Evolutionary conservation across 1,139 yeast species (phyloP).

Genomic region (Wickerhamiella pararugosa): DNA sequence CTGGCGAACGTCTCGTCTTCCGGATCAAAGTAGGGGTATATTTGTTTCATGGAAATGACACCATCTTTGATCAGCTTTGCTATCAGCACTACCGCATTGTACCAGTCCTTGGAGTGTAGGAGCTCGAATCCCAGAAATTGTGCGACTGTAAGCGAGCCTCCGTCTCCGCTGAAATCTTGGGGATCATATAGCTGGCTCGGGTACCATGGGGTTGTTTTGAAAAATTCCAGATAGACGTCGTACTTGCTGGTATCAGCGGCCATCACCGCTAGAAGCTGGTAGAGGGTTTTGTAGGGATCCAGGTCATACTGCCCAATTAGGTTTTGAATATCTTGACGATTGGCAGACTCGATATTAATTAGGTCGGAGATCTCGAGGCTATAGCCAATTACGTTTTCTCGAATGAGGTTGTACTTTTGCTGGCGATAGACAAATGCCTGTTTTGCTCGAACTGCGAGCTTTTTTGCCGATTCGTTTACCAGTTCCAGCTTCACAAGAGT

Average conservation of each 20-base stretch:
- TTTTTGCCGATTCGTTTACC: too few species aligned
- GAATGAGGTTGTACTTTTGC: neutral
- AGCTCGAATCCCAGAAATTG: constrained; percentile 1
- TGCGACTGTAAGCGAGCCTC: constrained; percentile 47
- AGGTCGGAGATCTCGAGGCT: neutral
- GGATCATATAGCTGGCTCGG: neutral
- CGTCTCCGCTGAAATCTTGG: constrained; percentile 17
- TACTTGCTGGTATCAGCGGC: neutral
- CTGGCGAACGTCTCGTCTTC: neutral
- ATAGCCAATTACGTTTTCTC: constrained; percentile 2
- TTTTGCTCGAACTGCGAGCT: neutral
- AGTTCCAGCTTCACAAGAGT: too few species aligned
- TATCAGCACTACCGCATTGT: neutral
- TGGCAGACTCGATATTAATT: constrained; percentile 29
- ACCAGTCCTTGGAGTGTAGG: constrained; percentile 28
- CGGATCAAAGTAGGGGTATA: constrained; percentile 9
- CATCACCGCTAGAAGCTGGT: constrained; percentile 45
- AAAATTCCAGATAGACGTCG: neutral
- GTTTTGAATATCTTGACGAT: constrained; percentile 28
- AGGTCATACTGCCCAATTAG: constrained; percentile 64
- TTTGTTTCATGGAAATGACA: constrained; percentile 6
- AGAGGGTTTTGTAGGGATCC: constrained; percentile 62
- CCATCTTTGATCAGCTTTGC: constrained; percentile 9
- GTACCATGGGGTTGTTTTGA: neutral
- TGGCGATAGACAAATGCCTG: neutral